These are phyloP conservation scores for Boletus rex-veris DNA, from an alignment of 768 basidiomycete species.

Conservation along the genomic window DNA sequence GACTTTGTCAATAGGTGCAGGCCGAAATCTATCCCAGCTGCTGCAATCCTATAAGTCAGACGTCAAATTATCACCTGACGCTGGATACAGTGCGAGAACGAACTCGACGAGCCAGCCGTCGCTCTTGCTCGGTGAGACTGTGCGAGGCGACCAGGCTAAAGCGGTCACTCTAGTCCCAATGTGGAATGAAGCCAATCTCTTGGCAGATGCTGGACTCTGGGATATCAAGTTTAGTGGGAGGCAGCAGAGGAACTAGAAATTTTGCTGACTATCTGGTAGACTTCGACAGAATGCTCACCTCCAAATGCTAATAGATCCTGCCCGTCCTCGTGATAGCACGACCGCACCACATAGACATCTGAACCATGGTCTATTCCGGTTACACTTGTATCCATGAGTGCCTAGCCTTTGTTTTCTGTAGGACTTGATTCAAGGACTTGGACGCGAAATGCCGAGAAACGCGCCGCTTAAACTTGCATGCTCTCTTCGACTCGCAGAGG, in stretches of 20 bases:
- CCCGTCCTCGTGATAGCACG: slow-evolving; percentile 61
- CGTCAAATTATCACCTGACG: slow-evolving; percentile 3
- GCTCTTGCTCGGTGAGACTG: slow-evolving; percentile 60
- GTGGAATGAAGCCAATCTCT: slow-evolving; percentile 66
- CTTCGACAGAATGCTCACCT: slow-evolving; percentile 67
- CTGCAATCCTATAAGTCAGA: slow-evolving; percentile 51
- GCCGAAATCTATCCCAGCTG: slow-evolving; percentile 65
- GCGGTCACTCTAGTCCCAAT: slow-evolving; percentile 69
- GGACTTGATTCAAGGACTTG: no score
- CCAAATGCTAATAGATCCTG: slow-evolving; percentile 70
- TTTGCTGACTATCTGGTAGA: slow-evolving; percentile 57
- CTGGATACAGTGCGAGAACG: slow-evolving; percentile 16
- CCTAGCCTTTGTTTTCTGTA: no score
- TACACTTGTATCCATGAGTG: slow-evolving; percentile 43
- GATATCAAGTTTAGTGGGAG: slow-evolving; percentile 9
- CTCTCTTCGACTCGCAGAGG: slow-evolving; percentile 26
- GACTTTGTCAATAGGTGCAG: slow-evolving; percentile 67
- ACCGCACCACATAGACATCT: slow-evolving; percentile 57
- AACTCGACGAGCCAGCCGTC: slow-evolving; percentile 75
- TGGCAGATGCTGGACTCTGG: slow-evolving; percentile 43
- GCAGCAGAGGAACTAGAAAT: background rate
- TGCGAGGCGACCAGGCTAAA: slow-evolving; percentile 71
- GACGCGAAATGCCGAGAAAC: no score
- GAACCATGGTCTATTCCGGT: slow-evolving; percentile 57
- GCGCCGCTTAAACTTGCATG: slow-evolving; percentile 8